phyloP scores from a whole-genome alignment of 768 basidiomycete genomes.

The Pisolithus tinctorius region DNA sequence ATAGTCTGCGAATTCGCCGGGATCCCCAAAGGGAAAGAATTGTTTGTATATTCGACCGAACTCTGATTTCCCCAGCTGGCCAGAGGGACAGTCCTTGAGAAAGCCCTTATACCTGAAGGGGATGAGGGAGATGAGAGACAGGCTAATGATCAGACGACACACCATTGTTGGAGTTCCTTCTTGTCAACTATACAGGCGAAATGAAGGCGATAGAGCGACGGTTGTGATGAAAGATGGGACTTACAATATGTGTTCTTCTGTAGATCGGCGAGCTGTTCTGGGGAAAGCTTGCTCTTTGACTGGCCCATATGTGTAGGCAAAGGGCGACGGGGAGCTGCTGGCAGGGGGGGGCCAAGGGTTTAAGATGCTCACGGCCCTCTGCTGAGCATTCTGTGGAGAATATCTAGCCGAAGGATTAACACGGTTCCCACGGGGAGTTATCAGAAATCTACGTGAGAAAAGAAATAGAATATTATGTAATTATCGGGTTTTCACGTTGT shows the following conservation, averaged over 20 bases:
- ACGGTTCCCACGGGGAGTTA: slow-evolving; percentile 3
- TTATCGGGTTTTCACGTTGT: not conserved
- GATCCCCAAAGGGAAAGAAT: slow-evolving; percentile 99
- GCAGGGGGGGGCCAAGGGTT: not conserved
- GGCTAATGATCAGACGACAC: slow-evolving; percentile 2
- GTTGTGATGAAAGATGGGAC: slow-evolving; percentile 18
- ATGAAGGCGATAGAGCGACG: slow-evolving; percentile 13
- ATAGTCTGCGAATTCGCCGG: slow-evolving; percentile 92
- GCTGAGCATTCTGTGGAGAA: not conserved
- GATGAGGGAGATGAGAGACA: slow-evolving; percentile 4
- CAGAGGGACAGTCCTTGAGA: slow-evolving; percentile 96
- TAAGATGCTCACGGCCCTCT: not conserved
- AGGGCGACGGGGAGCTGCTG: slow-evolving; percentile 1
- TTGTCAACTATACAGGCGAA: slow-evolving; percentile 66
- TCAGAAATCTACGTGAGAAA: slow-evolving; percentile 4
- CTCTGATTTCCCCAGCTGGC: slow-evolving; percentile 91
- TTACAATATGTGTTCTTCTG: slow-evolving; percentile 98
- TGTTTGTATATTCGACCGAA: slow-evolving; percentile 98
- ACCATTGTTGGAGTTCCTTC: slow-evolving; percentile 96
- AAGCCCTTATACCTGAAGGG: slow-evolving; percentile 92
- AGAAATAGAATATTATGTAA: not conserved
- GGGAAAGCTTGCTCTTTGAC: slow-evolving; percentile 90
- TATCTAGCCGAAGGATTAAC: slow-evolving; percentile 1
- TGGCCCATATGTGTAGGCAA: slow-evolving; percentile 76
- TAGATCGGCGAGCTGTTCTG: slow-evolving; percentile 89